phyloP scores from a whole-genome alignment of 2,329 filamentous ascomycete genomes.

The Exophiala calicioides region DNA sequence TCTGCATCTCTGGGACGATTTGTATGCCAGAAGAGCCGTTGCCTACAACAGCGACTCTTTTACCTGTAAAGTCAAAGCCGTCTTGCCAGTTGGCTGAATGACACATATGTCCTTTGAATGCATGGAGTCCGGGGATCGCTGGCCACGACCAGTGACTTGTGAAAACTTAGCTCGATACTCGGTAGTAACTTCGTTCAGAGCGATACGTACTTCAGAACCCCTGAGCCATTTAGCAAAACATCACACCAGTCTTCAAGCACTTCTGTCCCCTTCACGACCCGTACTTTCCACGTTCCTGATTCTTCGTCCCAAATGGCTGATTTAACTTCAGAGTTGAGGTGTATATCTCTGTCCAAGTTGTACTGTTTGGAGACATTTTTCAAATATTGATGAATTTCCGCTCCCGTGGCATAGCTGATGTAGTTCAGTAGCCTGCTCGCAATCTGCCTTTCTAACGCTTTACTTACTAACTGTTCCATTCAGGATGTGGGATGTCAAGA shows the following conservation, averaged over 20 bases:
- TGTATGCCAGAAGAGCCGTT: constrained; percentile 32
- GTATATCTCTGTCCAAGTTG: constrained; percentile 41
- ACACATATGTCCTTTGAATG: constrained; percentile 40
- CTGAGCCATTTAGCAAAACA: constrained; percentile 16
- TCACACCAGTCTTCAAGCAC: constrained; percentile 21
- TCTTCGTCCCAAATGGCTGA: constrained; percentile 43
- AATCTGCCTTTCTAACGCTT: background rate
- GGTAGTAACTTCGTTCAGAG: background rate
- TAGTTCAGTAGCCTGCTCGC: background rate
- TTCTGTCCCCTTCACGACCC: constrained; percentile 26
- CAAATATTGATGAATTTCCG: constrained; percentile 48
- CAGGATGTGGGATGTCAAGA: constrained; percentile 38
- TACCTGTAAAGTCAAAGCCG: constrained; percentile 18
- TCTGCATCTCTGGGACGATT: constrained; percentile 42
- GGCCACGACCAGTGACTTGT: constrained; percentile 44
- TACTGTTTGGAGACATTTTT: constrained; percentile 42
- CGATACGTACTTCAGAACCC: constrained; percentile 16
- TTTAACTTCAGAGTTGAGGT: constrained; percentile 40
- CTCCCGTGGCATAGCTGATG: constrained; percentile 39
- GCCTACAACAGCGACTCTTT: constrained; percentile 32
- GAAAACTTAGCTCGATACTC: background rate
- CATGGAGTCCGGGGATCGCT: constrained; percentile 32
- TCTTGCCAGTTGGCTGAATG: constrained; percentile 45
- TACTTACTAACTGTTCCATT: constrained; percentile 40
- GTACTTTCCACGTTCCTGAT: constrained; percentile 39